Base-by-base conservation (phyloP, 202 grass and related monocot species). In the Bolboschoenoplectus hybrid region DNA sequence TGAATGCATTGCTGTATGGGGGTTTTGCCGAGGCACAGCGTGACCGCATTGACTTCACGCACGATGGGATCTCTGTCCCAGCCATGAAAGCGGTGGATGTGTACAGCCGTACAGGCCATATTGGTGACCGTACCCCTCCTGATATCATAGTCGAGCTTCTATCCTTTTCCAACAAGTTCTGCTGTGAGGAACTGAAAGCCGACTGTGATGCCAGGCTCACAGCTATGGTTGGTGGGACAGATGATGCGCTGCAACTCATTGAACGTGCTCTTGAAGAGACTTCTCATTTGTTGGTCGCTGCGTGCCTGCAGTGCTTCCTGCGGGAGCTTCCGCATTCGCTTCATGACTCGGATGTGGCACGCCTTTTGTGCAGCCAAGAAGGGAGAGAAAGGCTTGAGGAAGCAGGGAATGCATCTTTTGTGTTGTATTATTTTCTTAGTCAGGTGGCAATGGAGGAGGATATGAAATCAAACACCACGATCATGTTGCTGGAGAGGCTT, bases 271-370 rank as follows among this genome's bases (percentile, higher is more conserved):
- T 98, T 10, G 93, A 98, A 81, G 91, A 98, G 86, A 90, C 87
- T 12, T 85, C 93, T 20, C 75, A 87, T 81, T 84, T 98, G 52
- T 91, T 95, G 40, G 93, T 96, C 3, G 87, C 93, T 12, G 84
- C 93, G 7, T 98, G 96, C 80, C 91, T 98, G 16, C 96, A 98
- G 89, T 85, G 90, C n/a, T 96, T 98, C 90, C 91, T 98, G 16
- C 90, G 93, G 32, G 96, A 95, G 75, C 96, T 98, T 70, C 96
- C 96, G 2, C 87, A 65, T 44, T 94, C 91, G 0, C 96, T 98
- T 63, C 61, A 84, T 79, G 82, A 94, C 68, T 90, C 90, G 0
- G 96, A 94, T 4, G 77, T 98, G 20, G 80, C 89, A 55, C 84
- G 88, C 2, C 87, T 98, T 60, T 88, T 98, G 32, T 98, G 96